Evolutionary conservation across 2,329 filamentous ascomycete genomes (phyloP), one percentile per base, ranked within the genome.

Genomic region (Paramyrothecium roridum): DNA sequence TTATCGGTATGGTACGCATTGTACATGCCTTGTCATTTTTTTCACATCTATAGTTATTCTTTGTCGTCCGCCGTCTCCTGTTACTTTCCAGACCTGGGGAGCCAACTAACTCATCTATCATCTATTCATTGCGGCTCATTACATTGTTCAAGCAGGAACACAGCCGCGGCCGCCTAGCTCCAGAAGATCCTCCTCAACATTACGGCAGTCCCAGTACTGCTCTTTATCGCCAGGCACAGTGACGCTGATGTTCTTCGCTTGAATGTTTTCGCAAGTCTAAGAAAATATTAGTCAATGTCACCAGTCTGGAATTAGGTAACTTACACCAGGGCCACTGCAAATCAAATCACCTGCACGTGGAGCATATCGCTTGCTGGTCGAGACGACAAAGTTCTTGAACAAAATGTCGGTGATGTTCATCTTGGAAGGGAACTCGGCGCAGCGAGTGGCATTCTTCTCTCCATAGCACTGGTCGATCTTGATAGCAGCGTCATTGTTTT

Each of bases 401-500:
- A 58, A 43, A 26, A 66, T 57, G 7, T 66, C 63, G 3, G 55
- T 58, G 12, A 59, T 55, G n/a, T 63, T 64, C 16, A 55, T 50
- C 54, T 55, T 49, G 52, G 55, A 40, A 12, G 57, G 57, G 47
- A 50, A 48, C 50, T 52, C 51, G 16, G 43, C 55, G 48, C 57
- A 59, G 19, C 34, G 23, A 7, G 37, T 37, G 40, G 52, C 48
- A 45, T 54, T 57, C 50, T 49, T 54, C 34, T 50, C 52, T 8
- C 57, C 57, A 19, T 63, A 63, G 22, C 61, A 63, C 22, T 63
- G 61, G 21, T 60, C 56, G 20, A 63, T 61, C 46, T 60, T 56
- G 54, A 63, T 60, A 0, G 61, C 61, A 3, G 34, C 54, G 65
- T 88, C 85, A 57, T 87, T 84, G 57, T 87, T 85, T 26, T 76